Evolutionary conservation across 441 rosid genomes (phyloP).

Genomic region (Aleurites moluccanus): DNA sequence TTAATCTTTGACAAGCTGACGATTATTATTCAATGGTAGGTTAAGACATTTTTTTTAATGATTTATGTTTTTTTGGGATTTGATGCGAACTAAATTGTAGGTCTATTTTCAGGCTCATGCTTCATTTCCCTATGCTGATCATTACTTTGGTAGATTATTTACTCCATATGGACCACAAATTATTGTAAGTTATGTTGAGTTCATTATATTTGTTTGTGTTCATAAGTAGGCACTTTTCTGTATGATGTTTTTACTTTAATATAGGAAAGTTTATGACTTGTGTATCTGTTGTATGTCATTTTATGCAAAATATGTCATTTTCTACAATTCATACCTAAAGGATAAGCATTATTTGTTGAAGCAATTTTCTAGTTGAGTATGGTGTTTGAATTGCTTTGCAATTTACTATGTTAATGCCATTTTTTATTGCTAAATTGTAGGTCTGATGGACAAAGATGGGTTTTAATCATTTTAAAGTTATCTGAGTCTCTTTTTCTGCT

Average conservation of each 20-base stretch:
- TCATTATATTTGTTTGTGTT: background rate
- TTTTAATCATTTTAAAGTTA: background rate
- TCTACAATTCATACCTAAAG: too few relatives aligned
- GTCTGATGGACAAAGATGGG: background rate
- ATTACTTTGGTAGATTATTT: slow-evolving; percentile 33
- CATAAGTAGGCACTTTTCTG: background rate
- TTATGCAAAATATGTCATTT: background rate
- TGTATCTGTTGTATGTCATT: background rate
- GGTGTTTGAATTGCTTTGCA: background rate
- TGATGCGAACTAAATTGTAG: slow-evolving; percentile 8
- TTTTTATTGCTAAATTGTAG: background rate
- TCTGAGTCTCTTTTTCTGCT: background rate
- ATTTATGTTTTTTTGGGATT: background rate
- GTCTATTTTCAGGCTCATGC: slow-evolving; percentile 35
- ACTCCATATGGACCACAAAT: slow-evolving; percentile 39
- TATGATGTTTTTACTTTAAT: background rate
- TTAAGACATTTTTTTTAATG: background rate
- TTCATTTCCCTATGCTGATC: slow-evolving; percentile 32
- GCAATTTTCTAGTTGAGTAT: background rate
- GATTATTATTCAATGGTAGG: slow-evolving; percentile 34
- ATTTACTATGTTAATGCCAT: background rate
- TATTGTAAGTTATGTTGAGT: slow-evolving; percentile 31
- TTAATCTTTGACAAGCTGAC: slow-evolving; percentile 28
- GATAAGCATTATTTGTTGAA: background rate
- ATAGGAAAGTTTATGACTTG: background rate